phyloP scores from a whole-genome alignment of 805 yeast species.

The Lipomyces kockii region DNA sequence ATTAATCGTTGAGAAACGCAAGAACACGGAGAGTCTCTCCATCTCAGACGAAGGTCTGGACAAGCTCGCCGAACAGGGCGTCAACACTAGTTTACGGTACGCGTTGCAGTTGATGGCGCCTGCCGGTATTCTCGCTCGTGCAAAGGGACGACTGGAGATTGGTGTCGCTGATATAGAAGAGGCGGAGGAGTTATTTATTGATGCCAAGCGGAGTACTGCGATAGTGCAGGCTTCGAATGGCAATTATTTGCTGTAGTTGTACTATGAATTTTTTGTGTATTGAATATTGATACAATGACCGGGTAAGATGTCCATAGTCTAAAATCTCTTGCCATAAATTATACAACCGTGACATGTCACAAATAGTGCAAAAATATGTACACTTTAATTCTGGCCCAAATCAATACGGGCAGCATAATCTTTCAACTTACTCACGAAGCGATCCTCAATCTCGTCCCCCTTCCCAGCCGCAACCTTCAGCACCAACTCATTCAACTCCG shows the following conservation, averaged over 20 bases:
- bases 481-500: constrained; percentile 86
- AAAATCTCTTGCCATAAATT: neutral
- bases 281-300: neutral
- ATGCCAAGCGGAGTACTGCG: constrained; percentile 84
- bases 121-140: constrained; percentile 78
- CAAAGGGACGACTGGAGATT: constrained; percentile 72
- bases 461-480: constrained; percentile 81
- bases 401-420: constrained; percentile 65
- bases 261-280: neutral
- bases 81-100: constrained; percentile 82
- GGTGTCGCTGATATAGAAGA: constrained; percentile 71
- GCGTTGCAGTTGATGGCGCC: constrained; percentile 91
- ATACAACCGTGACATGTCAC: neutral
- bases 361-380: neutral
- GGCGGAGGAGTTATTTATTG: constrained; percentile 83
- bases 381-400: constrained; percentile 42
- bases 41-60: constrained; percentile 72
- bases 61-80: constrained; percentile 72
- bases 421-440: constrained; percentile 60
- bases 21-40: constrained; percentile 74
- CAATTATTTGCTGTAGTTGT: constrained; percentile 51
- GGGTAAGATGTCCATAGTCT: neutral
- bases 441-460: constrained; percentile 68
- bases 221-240: constrained; percentile 79
- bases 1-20: constrained; percentile 80